Evolutionary conservation across 208 protist species (phyloP), one percentile per base, ranked within the genome.

Genomic region (Leishmania amazonensis): DNA sequence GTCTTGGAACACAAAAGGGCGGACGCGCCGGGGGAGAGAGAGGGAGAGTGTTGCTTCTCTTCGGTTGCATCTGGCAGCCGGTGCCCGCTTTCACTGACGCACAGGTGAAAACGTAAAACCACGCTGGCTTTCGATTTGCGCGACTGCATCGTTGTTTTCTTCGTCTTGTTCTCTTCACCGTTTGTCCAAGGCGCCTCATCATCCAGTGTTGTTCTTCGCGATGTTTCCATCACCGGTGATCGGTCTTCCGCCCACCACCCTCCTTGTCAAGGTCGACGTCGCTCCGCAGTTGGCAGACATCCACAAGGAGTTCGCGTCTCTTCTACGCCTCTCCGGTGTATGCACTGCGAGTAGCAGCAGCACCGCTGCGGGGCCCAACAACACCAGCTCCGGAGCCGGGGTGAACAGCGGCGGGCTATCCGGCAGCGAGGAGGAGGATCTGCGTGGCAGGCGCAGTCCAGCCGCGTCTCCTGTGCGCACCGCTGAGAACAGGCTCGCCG

Each of bases 311-410:
- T 83, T 86, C 57, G 85, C 85, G 11, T 81, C 87, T 11, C 78
- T 90, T 17, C 58, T 90, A 58, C 71, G 82, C 35, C 81, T 90
- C 42, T 76, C 81, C 21, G 75, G 79, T 53, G 81, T 89, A 42
- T 81, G 76, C 49, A 19, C 71, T 4, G 45, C 58, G 38, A 5
- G 78, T 65, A 60, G 75, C 62, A 11, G 78, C 77, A 51, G 75
- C 60, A 31, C 64, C 53, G 72, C 49, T 47, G 35, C 19, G 19
- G 80, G 51, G 3, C 54, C 54, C 19, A 78, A 78, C 74, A 54
- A 40, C 74, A 67, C 74, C 51, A 51, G 53, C 75, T 40, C 75
- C 28, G 80, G 79, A 38, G 42, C 47, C 53, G 71, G 57, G 35
- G 73, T 68, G 31, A 78, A 60, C 76, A 67, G 38, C 70, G 49